phyloP scores from a whole-genome alignment of 148 eudicot species.

The Camellia sinensis region DNA sequence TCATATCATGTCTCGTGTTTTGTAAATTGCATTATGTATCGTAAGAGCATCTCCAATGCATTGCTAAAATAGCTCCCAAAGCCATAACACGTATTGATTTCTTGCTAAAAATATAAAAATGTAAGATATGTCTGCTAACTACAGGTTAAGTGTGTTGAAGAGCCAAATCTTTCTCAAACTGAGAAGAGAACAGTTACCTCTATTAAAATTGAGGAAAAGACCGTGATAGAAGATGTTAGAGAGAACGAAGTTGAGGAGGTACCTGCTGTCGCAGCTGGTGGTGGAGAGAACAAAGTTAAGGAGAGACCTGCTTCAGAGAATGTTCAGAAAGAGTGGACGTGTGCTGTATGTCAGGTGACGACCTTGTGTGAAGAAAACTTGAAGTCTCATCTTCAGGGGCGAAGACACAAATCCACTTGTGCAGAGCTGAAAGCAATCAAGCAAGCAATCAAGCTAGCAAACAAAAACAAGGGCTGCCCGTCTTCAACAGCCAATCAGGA shows the following conservation, averaged over 20 bases:
- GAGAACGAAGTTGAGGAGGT: too few relatives aligned
- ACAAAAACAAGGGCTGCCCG: neutral
- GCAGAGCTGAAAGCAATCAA: constrained; percentile 7
- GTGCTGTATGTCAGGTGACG: constrained; percentile 21
- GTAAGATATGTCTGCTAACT: too few relatives aligned
- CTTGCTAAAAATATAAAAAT: too few relatives aligned
- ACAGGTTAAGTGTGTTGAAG: neutral
- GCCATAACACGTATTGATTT: too few relatives aligned
- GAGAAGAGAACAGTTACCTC: neutral
- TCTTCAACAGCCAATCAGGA: too few relatives aligned
- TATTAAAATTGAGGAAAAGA: neutral
- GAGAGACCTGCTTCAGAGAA: neutral
- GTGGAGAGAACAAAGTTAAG: neutral
- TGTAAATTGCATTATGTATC: too few relatives aligned
- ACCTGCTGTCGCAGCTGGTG: too few relatives aligned
- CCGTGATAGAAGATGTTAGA: neutral
- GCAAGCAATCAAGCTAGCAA: too few relatives aligned
- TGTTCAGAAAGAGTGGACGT: constrained; percentile 26
- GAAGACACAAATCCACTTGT: constrained; percentile 14
- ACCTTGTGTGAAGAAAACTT: constrained; percentile 3
- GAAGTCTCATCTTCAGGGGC: constrained; percentile 25
- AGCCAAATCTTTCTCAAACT: neutral
- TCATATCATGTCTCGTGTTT: too few relatives aligned
- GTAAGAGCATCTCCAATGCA: too few relatives aligned
- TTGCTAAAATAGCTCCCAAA: too few relatives aligned